Percentiles rank a stretch among this genome's conserved stretches.
Conservation (phyloP, 768 basidiomycete species). For the Phylloporus scabripes region DNA sequence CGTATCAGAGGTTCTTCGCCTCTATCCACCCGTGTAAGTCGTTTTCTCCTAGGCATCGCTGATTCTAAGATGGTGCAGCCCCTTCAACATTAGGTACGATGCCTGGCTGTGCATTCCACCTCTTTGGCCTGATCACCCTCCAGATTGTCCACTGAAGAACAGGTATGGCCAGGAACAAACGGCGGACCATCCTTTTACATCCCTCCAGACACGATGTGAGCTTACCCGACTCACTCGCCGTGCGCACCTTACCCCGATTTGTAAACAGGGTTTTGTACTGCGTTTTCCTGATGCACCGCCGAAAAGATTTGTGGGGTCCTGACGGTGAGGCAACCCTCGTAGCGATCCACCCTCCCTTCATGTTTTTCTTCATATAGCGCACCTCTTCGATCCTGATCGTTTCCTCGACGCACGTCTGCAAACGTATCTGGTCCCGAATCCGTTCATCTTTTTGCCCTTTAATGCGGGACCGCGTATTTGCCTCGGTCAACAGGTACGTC, state of each 20-base stretch:
- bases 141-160: constrained; percentile 15
- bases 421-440: constrained; percentile 50
- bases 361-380: constrained; percentile 7
- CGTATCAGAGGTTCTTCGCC: constrained; percentile 27
- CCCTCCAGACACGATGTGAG: constrained; percentile 35
- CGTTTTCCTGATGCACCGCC: constrained; percentile 33
- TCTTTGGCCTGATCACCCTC: neutral
- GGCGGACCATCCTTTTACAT: constrained; percentile 48
- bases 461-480: constrained; percentile 65
- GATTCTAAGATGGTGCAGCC: constrained; percentile 15
- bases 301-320: constrained; percentile 25
- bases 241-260: neutral
- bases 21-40: constrained; percentile 29
- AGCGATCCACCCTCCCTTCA: neutral
- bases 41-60: neutral
- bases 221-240: neutral
- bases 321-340: constrained; percentile 21
- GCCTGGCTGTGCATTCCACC: no score
- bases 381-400: constrained; percentile 57
- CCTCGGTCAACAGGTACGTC: constrained; percentile 42
- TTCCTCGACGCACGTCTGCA: constrained; percentile 55
- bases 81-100: constrained; percentile 19
- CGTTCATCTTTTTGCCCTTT: constrained; percentile 67
- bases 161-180: constrained; percentile 16
- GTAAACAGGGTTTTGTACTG: constrained; percentile 9